Evolutionary conservation across 2,329 filamentous ascomycete species (phyloP), one percentile per base, ranked within the genome.

Genomic region (Sarocladium brachiariae): DNA sequence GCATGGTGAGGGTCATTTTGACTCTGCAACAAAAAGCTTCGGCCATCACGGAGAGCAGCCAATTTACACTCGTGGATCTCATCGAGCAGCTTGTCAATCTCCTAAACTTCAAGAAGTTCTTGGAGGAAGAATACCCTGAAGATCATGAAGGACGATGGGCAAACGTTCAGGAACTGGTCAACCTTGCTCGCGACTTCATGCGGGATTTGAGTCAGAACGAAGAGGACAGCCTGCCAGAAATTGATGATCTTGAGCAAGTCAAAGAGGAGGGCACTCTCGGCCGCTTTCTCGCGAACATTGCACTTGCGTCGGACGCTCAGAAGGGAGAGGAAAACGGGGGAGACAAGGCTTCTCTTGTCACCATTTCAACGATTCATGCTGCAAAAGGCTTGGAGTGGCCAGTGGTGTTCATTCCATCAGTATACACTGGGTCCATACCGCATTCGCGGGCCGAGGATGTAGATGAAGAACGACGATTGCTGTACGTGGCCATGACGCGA

Each of bases 341-440:
- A n/a, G 75, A 79, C 49, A 73, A 73, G 24, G 78, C 74, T 24
- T 73, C 79, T 2, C 75, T 87, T 58, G 81, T 97, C 18, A 96
- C 91, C 0, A 89, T 99, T 21, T 96, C 90, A 5, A 99, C 92
- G 0, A 96, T 99, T 10, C 92, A 99, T 63, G 90, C 91, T 0
- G 89, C 92, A 2, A 99, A 99, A 66, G 92, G 92, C 2, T 75
- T 99, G 1, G 92, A 99, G 65, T 99, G 93, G 93, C 92, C 92
- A 0, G 77, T 96, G 1, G 89, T 97, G 1, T 97, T 97, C 64
- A 83, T 97, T 14, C 91, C 93, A 5, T 88, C 87, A 1, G 86
- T 89, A 23, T 96, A 95, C 62, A 82, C 90, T 43, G 93, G 92
- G 1, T 92, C 86, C 2, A 95, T 97, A 53, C 92, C 92, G 4